Base-by-base conservation (phyloP, 495 filamentous ascomycete genomes). In the Cairneyella variabilis region DNA sequence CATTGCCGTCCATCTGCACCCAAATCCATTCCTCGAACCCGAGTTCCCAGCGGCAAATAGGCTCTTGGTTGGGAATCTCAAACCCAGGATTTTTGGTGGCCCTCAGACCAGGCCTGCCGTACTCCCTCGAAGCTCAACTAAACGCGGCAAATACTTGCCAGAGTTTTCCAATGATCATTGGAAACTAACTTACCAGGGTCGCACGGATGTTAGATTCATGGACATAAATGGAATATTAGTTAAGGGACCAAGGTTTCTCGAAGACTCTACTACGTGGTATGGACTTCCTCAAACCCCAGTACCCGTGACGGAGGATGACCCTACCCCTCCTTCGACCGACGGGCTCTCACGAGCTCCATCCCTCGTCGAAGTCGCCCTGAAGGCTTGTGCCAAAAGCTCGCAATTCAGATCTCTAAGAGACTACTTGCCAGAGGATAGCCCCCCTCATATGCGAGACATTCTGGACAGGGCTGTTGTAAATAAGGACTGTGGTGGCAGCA, bases 21-120 rank as follows among this genome's bases (percentile, higher is more conserved):
- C 76, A 2, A 82, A 83, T 51, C 69, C 71, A 0, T 78, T 79
- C 48, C 60, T 68, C 26, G 57, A 60, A 25, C 71, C 74, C 7
- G 27, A 63, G 34, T 42, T 54, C 37, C 49, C 53, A 7, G 1
- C 11, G n/a, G 7, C 36, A 23, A 45, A 45, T 21, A 27, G 10
- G 5, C 28, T 32, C 14, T 32, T 32, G 7, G 14, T 7, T 6
- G 14, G 6, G 6, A 14, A 14, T 7, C 28, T 32, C 14, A 14
- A 14, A 32, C 28, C 6, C 14, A 6, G 28, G 28, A n/a, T n/a
- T n/a, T n/a, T n/a, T n/a, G n/a, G n/a, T n/a, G n/a, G n/a, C n/a
- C n/a, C n/a, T n/a, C n/a, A n/a, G n/a, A n/a, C n/a, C n/a, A n/a
- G n/a, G n/a, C n/a, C n/a, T n/a, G n/a, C n/a, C n/a, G 28, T 32